These are phyloP conservation scores for Teunomyces aglyptinius DNA, from an alignment of 805 yeast genomes.

Conservation along the genomic window DNA sequence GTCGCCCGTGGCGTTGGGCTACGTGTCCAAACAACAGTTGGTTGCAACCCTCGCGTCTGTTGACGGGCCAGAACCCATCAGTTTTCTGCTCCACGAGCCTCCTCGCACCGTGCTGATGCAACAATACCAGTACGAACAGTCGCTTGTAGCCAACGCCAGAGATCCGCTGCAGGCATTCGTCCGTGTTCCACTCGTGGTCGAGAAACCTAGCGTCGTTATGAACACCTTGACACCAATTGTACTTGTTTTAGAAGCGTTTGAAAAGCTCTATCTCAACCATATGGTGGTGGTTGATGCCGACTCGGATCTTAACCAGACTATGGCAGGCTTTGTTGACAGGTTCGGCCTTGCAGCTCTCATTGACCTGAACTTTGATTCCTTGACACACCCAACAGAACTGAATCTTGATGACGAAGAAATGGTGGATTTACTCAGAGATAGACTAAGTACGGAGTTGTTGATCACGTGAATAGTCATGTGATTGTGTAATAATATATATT, in stretches of 20 bases:
- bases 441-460: slow-evolving; percentile 30
- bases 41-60: slow-evolving; percentile 10
- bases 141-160: slow-evolving; percentile 3
- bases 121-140: slow-evolving; percentile 24
- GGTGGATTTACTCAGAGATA: slow-evolving; percentile 11
- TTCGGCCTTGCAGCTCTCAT: slow-evolving; percentile 32
- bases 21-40: slow-evolving; percentile 30
- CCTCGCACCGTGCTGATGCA: slow-evolving; percentile 19
- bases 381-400: slow-evolving; percentile 19
- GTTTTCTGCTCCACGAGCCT: slow-evolving; percentile 20
- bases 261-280: slow-evolving; percentile 37
- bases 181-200: slow-evolving; percentile 17
- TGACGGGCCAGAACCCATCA: slow-evolving; percentile 9
- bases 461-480: slow-evolving; percentile 16
- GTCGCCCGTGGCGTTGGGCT: slow-evolving; percentile 33
- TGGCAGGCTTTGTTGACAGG: slow-evolving; percentile 40
- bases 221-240: slow-evolving; percentile 32
- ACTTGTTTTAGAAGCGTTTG: slow-evolving; percentile 36
- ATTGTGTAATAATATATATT: too few relatives aligned
- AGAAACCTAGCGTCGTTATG: slow-evolving; percentile 23
- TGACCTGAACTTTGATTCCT: slow-evolving; percentile 22
- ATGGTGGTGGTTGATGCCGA: slow-evolving; percentile 24
- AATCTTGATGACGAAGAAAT: slow-evolving; percentile 19
- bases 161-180: slow-evolving; percentile 12
- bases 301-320: slow-evolving; percentile 10